Evolutionary conservation across 306 rosid species (phyloP).

Genomic region (Fragaria iinumae): DNA sequence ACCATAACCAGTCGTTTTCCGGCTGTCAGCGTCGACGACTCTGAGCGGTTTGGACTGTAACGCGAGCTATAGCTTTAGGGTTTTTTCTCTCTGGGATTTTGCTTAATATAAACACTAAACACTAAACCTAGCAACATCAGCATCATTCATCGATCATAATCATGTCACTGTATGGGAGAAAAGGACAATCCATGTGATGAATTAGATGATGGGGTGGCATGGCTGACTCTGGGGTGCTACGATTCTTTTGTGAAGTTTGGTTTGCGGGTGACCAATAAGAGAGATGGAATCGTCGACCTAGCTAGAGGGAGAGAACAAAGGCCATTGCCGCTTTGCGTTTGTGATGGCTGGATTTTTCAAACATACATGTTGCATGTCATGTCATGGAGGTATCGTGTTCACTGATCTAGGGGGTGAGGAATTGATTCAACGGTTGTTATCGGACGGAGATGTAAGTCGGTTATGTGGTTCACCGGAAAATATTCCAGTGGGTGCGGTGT

Average conservation of each 20-base stretch:
- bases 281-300: too few relatives aligned
- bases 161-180: slow-evolving; percentile 29
- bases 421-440: neutral
- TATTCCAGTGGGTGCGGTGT: neutral
- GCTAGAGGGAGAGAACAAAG: too few relatives aligned
- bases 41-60: slow-evolving; percentile 51
- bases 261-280: slow-evolving; percentile 24
- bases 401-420: neutral
- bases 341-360: too few relatives aligned
- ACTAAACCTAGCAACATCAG: slow-evolving; percentile 4
- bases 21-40: slow-evolving; percentile 48
- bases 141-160: neutral
- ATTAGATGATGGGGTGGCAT: neutral
- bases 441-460: neutral
- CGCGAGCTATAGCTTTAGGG: slow-evolving; percentile 24
- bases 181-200: slow-evolving; percentile 57
- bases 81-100: slow-evolving; percentile 22
- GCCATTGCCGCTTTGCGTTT: too few relatives aligned
- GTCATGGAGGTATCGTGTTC: neutral
- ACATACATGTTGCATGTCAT: neutral
- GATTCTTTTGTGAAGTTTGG: slow-evolving; percentile 24
- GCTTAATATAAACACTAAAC: slow-evolving; percentile 25
- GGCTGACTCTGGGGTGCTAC: slow-evolving; percentile 22
- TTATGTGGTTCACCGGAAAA: neutral
- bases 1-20: slow-evolving; percentile 52